A percentile compares a stretch with the other conserved stretches of the same genome.
Evolutionary conservation across 2,329 filamentous ascomycete species (phyloP).

Genomic region (Aspergillus sp.): DNA sequence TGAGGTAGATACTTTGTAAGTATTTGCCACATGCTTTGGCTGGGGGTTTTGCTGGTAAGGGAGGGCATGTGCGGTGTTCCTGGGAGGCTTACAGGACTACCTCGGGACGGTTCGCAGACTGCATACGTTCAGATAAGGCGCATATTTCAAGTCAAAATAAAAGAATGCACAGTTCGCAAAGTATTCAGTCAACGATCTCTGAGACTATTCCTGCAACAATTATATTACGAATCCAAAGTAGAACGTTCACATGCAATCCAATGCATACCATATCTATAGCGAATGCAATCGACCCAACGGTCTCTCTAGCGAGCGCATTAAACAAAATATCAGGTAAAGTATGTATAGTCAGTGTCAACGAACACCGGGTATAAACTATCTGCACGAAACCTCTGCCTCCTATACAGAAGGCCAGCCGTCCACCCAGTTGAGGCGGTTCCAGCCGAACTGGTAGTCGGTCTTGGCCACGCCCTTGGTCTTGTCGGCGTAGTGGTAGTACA

Average conservation of each 20-base stretch:
- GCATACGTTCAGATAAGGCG: too few relatives aligned
- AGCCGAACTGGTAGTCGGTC: conserved; percentile 47
- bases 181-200: too few relatives aligned
- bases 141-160: too few relatives aligned
- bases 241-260: too few relatives aligned
- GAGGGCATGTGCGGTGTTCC: too few relatives aligned
- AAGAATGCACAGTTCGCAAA: neutral
- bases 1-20: too few relatives aligned
- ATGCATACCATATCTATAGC: neutral
- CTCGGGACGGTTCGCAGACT: too few relatives aligned
- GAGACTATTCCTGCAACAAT: too few relatives aligned
- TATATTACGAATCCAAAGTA: too few relatives aligned
- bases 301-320: neutral
- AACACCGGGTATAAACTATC: neutral
- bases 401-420: conserved; percentile 46
- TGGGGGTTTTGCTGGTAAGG: too few relatives aligned
- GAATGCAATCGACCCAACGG: neutral
- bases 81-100: too few relatives aligned
- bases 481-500: conserved; percentile 64
- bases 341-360: neutral
- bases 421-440: conserved; percentile 46
- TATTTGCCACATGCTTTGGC: too few relatives aligned
- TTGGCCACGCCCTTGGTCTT: conserved; percentile 52
- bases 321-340: neutral
- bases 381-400: neutral